Percentiles rank a stretch among this genome's conserved stretches.
Evolutionary conservation across 2,329 filamentous ascomycete species (phyloP).

Genomic region (Aspergillus ruber): DNA sequence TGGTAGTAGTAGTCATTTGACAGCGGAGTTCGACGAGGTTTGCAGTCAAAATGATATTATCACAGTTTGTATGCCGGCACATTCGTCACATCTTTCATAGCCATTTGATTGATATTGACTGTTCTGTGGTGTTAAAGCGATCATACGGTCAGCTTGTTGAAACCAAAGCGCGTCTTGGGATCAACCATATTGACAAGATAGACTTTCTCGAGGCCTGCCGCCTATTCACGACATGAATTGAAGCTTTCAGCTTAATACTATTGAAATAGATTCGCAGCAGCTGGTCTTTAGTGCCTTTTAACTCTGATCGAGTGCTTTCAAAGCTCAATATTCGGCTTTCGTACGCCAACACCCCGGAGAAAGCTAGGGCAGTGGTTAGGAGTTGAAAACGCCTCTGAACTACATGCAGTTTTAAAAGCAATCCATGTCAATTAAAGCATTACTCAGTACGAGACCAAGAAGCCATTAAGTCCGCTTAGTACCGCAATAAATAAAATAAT

Average conservation of each 20-base stretch:
- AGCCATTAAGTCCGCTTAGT: neutral
- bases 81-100: neutral
- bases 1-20: neutral
- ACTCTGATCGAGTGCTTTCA: too few relatives aligned
- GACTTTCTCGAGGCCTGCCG: conserved; percentile 2
- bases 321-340: neutral
- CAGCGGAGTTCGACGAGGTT: neutral
- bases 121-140: neutral
- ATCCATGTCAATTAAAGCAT: too few relatives aligned
- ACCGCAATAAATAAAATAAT: neutral
- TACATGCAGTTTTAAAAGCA: neutral
- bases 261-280: neutral
- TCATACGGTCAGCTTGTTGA: neutral
- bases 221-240: too few relatives aligned
- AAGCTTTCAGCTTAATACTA: neutral
- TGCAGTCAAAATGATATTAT: neutral
- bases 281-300: neutral
- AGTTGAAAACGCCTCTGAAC: neutral
- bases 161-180: neutral
- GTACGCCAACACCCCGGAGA: neutral
- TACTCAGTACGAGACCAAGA: neutral
- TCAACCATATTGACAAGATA: conserved; percentile 4
- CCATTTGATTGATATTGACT: neutral
- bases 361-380: neutral
- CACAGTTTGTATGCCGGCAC: neutral